These are phyloP conservation scores for Suhomyces bribrorum DNA, from an alignment of 1,139 yeast species.

Conservation along the genomic window DNA sequence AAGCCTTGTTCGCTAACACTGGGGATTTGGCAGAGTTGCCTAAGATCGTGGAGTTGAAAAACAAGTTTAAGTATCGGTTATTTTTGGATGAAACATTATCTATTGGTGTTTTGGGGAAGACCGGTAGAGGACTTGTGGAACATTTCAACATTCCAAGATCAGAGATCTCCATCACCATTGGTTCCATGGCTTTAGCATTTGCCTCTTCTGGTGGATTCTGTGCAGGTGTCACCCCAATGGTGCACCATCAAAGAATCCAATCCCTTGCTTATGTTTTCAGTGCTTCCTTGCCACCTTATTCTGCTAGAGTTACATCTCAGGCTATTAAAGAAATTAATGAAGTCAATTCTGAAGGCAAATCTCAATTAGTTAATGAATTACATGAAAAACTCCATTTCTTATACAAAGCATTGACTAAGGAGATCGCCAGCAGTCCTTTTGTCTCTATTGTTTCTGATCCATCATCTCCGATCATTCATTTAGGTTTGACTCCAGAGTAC, in stretches of 20 bases:
- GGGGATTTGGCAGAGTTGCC: constrained; percentile 83
- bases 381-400: constrained; percentile 26
- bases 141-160: constrained; percentile 61
- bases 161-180: constrained; percentile 81
- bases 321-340: constrained; percentile 48
- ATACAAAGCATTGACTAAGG: constrained; percentile 20
- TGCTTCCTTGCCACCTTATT: constrained; percentile 92
- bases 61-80: constrained; percentile 79
- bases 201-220: constrained; percentile 97
- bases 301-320: constrained; percentile 71
- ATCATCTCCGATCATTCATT: constrained; percentile 67
- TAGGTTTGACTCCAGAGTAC: constrained; percentile 49
- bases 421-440: constrained; percentile 12
- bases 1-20: constrained; percentile 77
- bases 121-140: constrained; percentile 87
- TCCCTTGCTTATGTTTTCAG: constrained; percentile 90
- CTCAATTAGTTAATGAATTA: constrained; percentile 31
- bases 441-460: constrained; percentile 58
- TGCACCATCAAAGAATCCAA: constrained; percentile 88
- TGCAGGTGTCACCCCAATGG: constrained; percentile 81
- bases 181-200: constrained; percentile 79
- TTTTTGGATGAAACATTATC: constrained; percentile 87
- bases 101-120: constrained; percentile 78
- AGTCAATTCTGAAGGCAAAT: constrained; percentile 38
- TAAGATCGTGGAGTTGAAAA: constrained; percentile 70